These are phyloP conservation scores for Helianthus tuberosus DNA, from an alignment of 129 eudicot species.

Conservation along the genomic window DNA sequence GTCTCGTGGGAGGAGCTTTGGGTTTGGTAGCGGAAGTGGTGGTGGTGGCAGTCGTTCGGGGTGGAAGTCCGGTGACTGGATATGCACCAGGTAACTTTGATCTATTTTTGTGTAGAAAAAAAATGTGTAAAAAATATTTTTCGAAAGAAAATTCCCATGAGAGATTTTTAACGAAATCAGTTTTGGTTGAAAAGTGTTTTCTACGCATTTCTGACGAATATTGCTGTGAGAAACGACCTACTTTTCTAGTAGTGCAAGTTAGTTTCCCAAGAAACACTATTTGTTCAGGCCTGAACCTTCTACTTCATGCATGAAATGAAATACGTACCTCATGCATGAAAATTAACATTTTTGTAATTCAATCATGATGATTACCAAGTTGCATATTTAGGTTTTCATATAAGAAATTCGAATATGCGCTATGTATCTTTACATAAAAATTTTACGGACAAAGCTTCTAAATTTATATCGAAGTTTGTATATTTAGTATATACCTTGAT, in stretches of 20 bases:
- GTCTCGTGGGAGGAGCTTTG: conserved; percentile 45
- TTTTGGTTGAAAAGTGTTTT: too few species aligned
- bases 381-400: not conserved
- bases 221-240: too few species aligned
- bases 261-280: conserved; percentile 14
- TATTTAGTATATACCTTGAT: conserved; percentile 6
- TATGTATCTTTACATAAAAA: not conserved
- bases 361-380: not conserved
- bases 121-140: too few species aligned
- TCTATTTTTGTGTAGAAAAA: not conserved
- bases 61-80: conserved; percentile 77
- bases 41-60: conserved; percentile 72
- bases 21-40: conserved; percentile 48
- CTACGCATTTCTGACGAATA: too few species aligned
- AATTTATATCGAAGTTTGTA: not conserved
- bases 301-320: conserved; percentile 21
- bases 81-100: conserved; percentile 61
- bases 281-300: not conserved
- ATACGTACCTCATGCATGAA: conserved; percentile 4
- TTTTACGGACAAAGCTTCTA: not conserved
- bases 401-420: too few species aligned
- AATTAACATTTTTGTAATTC: not conserved
- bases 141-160: too few species aligned
- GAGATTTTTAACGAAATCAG: too few species aligned
- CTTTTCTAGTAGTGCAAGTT: not conserved